phyloP scores from a whole-genome alignment of 106 monocot genomes.

The Dactylorhiza incarnata region DNA sequence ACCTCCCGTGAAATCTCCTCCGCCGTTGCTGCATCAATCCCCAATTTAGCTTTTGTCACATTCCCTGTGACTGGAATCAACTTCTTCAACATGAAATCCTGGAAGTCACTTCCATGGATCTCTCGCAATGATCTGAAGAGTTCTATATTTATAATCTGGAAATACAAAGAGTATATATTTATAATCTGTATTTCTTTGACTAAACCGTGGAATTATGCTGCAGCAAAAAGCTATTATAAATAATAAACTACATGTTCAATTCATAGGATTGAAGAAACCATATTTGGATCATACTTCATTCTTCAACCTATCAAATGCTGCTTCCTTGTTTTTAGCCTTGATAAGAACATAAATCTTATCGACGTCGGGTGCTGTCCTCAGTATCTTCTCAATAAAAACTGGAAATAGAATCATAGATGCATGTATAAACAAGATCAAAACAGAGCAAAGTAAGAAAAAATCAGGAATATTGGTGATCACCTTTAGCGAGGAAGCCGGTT shows the following conservation, averaged over 20 bases:
- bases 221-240: background rate
- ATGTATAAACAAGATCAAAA: background rate
- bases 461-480: slow-evolving; percentile 16
- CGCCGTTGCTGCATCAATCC: slow-evolving; percentile 43
- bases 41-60: slow-evolving; percentile 55
- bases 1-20: slow-evolving; percentile 57
- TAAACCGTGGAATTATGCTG: too few species aligned
- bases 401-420: background rate
- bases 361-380: slow-evolving; percentile 59
- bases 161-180: background rate
- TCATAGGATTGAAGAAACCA: background rate
- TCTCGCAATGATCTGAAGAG: slow-evolving; percentile 54
- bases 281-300: slow-evolving; percentile 44
- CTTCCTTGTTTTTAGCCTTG: slow-evolving; percentile 64
- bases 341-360: slow-evolving; percentile 78
- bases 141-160: slow-evolving; percentile 63
- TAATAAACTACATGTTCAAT: background rate
- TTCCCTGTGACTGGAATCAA: slow-evolving; percentile 73
- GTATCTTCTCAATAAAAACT: slow-evolving; percentile 97
- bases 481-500: slow-evolving; percentile 96
- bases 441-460: background rate
- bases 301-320: slow-evolving; percentile 53
- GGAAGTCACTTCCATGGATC: slow-evolving; percentile 58
- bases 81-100: slow-evolving; percentile 55
- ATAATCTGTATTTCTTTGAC: too few species aligned